Percentiles rank a stretch among this genome's conserved stretches.
phyloP scores from a whole-genome alignment of 805 yeast genomes.

The Blastobotrys peoriensis region DNA sequence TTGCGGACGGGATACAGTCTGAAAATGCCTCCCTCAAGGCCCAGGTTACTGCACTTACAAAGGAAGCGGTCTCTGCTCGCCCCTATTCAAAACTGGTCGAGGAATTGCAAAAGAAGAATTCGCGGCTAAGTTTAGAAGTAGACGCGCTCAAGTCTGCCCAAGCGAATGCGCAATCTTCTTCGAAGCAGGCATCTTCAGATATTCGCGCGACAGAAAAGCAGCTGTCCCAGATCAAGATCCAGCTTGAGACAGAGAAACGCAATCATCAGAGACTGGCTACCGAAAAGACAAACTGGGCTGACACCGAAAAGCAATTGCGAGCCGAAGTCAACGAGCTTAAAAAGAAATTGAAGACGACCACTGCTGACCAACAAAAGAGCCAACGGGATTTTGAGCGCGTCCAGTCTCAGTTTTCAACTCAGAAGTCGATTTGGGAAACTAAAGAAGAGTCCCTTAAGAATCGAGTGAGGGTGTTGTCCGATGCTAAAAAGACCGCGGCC shows the following conservation, averaged over 20 bases:
- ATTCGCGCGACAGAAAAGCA: constrained; percentile 4
- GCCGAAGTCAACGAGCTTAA: constrained; percentile 13
- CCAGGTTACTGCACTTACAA: not conserved
- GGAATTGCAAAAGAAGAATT: constrained; percentile 6
- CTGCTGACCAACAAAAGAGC: constrained; percentile 7
- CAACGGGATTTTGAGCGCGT: constrained; percentile 10
- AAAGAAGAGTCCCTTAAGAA: constrained; percentile 12
- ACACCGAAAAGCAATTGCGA: constrained; percentile 9
- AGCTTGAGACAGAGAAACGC: constrained; percentile 9
- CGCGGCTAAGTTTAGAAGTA: constrained; percentile 1
- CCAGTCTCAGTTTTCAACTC: constrained; percentile 6
- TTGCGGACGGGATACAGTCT: not conserved
- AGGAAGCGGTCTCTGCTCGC: not conserved
- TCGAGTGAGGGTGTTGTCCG: constrained; percentile 4
- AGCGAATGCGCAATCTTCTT: not conserved
- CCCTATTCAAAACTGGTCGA: not conserved
- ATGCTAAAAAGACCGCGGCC: not conserved
- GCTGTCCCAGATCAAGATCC: constrained; percentile 4
- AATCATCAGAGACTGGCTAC: constrained; percentile 1
- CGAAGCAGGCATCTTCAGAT: not conserved
- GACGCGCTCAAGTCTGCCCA: constrained; percentile 1
- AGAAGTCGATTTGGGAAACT: constrained; percentile 13
- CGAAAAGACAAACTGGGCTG: constrained; percentile 6
- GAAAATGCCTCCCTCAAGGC: not conserved
- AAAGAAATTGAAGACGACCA: constrained; percentile 10